Base-by-base conservation (phyloP, 768 basidiomycete species). In the Amanita muscaria region DNA sequence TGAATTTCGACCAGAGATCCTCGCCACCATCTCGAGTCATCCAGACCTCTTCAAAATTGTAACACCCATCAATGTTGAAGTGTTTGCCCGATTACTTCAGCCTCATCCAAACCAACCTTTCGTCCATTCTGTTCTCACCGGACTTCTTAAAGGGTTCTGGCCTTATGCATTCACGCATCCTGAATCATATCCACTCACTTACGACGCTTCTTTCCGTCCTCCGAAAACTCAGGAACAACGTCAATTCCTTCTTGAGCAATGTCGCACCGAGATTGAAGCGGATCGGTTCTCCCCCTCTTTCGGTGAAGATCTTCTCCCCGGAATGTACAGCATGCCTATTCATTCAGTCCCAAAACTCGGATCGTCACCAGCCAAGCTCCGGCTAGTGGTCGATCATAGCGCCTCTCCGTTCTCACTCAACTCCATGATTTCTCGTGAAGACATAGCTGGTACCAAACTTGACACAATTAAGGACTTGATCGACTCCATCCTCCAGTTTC, bases 141-240 rank as follows among this genome's bases (percentile, higher is more conserved):
- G n/a, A n/a, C n/a, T n/a, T n/a, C 24, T 7, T 0, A 49, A 64
- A 1, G 73, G 72, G 0, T 72, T 73, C 40, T 75, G 69, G 72
- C 73, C 72, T 0, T 68, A 51, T 46, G 66, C 64, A 0, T 48
- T 64, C 4, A 64, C 61, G 0, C 23, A 36, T 9, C 21, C 37
- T 2, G 36, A 22, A 0, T 51, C 22, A 0, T 60, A 59, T 18
- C 64, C n/a, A 2, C 16, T 27, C 0, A 56, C 40, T 0, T 43
- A 50, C 6, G 59, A 66, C 18, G 46, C 46, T 3, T 53, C 57
- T 0, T 4, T 23, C 2, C 45, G 30, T 1, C 44, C 50, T 0
- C 49, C 56, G 2, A 32, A 15, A 2, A 35, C 49, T n/a, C 37
- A 42, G 1, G 18, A 22, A 0, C 48, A 65, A 22, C 38, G 44